Conservation (phyloP, 768 basidiomycete genomes). For the Mycena pura region DNA sequence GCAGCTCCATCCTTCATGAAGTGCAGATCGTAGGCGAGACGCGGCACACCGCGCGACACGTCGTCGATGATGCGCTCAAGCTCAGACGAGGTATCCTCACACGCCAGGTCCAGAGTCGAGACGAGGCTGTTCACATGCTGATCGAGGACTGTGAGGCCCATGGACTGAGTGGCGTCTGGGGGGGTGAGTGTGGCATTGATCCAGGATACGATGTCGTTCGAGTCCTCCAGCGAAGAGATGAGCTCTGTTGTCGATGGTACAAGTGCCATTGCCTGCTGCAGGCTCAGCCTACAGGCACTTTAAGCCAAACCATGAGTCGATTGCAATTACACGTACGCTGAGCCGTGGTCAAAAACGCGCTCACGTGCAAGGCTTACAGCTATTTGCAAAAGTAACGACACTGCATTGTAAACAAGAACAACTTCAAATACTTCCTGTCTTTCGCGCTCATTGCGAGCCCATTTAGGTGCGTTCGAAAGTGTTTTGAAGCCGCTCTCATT, state of each 20-base stretch:
- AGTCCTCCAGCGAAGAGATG: conserved; percentile 63
- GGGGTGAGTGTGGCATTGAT: conserved; percentile 64
- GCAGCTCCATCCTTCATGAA: conserved; percentile 95
- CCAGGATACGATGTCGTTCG: conserved; percentile 71
- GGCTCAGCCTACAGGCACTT: too few species aligned
- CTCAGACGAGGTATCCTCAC: conserved; percentile 85
- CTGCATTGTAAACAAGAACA: too few species aligned
- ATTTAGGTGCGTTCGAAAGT: too few species aligned
- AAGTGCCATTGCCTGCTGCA: conserved; percentile 18
- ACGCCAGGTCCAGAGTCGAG: conserved; percentile 82
- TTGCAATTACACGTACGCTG: conserved; percentile 2
- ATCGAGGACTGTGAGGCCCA: conserved; percentile 67
- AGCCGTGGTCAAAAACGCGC: conserved; percentile 1
- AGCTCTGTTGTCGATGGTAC: conserved; percentile 46
- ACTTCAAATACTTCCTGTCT: too few species aligned
- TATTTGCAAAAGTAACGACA: too few species aligned
- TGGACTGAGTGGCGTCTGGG: conserved; percentile 33
- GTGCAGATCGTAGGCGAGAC: conserved; percentile 94
- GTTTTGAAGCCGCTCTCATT: too few species aligned
- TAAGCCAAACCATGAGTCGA: background rate
- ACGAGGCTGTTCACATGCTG: conserved; percentile 77
- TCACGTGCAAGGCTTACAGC: conserved; percentile 17
- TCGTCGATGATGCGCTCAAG: conserved; percentile 92
- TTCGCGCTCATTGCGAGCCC: background rate
- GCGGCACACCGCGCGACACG: conserved; percentile 88